Base-by-base conservation (phyloP, 352 stramenopile species). In the Plasmopara halstedii region DNA sequence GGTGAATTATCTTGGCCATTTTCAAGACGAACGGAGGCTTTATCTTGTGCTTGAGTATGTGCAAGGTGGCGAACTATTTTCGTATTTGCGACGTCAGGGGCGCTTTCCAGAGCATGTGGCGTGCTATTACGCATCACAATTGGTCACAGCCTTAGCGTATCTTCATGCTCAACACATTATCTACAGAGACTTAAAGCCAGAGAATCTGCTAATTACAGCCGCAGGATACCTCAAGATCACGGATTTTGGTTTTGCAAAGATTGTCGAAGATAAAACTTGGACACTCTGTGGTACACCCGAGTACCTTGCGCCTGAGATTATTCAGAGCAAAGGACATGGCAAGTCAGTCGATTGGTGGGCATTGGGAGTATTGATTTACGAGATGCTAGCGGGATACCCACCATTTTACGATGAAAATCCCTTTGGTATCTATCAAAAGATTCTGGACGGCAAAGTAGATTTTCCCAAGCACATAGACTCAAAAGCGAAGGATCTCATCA, bases 401-500 rank as follows among this genome's bases (percentile, higher is more conserved):
- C 86, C 87, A 2, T 96, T 96, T 46, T 96, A 94, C 51, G 89
- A 96, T 65, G 84, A 96, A 31, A 96, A 94, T 44, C 81, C 85
- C 31, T 95, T 97, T 50, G 85, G 84, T 14, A 96, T 97, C 52
- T 97, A 97, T 60, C 86, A 97, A 43, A 96, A 96, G 58, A 97
- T 97, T 43, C 53, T 97, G 22, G 84, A 89, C 44, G 86, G 81
- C 34, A 89, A 88, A 43, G 80, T 96, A 13, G 85, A 96, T 32
- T 94, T 90, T 51, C 89, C 89, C 21, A 83, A 81, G 50, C 73
- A 95, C 64, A 83, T 97, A 45, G 86, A 96, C 53, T 66, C 63
- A 45, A 94, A 94, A 50, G 83, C 85, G 21, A 92, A 91, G 63
- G 83, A 96, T 46, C 59, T 96, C 31, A 92, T 97, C 51, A 95